These are phyloP conservation scores for Ceratobasidium sp. DNA, from an alignment of 1,284 basidiomycete genomes.

Conservation along the genomic window DNA sequence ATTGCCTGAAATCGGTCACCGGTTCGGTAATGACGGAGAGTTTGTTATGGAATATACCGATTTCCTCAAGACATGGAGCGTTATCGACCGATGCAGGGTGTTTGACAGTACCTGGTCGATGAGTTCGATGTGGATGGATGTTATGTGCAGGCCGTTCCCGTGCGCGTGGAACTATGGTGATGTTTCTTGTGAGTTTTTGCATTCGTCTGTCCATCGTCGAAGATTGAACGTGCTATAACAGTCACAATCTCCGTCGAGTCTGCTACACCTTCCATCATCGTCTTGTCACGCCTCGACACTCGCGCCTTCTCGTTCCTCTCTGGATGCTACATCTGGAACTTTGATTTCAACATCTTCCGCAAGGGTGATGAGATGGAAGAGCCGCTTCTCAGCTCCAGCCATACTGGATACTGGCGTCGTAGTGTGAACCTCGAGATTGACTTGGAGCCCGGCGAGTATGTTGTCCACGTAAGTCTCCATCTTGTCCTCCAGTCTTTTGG, in stretches of 20 bases:
- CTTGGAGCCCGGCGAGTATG: constrained; percentile 66
- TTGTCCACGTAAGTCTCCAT: constrained; percentile 64
- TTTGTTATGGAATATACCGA: constrained; percentile 72
- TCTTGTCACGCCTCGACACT: constrained; percentile 65
- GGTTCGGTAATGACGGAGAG: constrained; percentile 67
- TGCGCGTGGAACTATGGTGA: constrained; percentile 66
- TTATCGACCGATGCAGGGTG: constrained; percentile 64
- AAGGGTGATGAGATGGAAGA: constrained; percentile 58
- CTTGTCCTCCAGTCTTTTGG: not conserved
- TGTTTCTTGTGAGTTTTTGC: constrained; percentile 62
- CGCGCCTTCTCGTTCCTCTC: constrained; percentile 63
- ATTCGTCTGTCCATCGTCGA: not conserved
- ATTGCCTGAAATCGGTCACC: constrained; percentile 60
- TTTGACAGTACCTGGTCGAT: constrained; percentile 67
- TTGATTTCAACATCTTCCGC: constrained; percentile 67
- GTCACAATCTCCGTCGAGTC: constrained; percentile 63
- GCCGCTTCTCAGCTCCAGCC: constrained; percentile 59
- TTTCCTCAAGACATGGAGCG: constrained; percentile 65
- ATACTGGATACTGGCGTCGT: constrained; percentile 57
- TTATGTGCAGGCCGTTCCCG: constrained; percentile 58
- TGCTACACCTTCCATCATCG: constrained; percentile 62
- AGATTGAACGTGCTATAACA: constrained; percentile 50
- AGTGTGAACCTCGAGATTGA: constrained; percentile 62
- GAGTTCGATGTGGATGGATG: constrained; percentile 66
- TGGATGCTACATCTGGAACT: constrained; percentile 59